Evolutionary conservation across 371 early-diverging fungal species (phyloP), one percentile per base, ranked within the genome.

Genomic region (Syncephalastrum racemosum): DNA sequence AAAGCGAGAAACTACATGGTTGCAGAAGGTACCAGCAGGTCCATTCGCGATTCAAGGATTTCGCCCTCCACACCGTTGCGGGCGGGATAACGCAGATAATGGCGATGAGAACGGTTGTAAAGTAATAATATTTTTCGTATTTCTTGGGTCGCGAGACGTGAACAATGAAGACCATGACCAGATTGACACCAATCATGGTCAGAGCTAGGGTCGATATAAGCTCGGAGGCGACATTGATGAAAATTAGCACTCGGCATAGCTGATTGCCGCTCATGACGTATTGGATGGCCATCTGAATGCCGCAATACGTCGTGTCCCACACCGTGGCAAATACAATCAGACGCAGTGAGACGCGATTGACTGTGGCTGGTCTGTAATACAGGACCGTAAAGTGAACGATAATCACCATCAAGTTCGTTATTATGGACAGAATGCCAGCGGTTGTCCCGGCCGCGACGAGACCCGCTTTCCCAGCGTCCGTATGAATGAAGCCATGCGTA

Each of bases 151-250:
- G 53, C 1, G 59, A 41, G 2, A 67, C 58, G 5, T 62, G 66
- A 2, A 70, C 43, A 7, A 67, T 59, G 47, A 75, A 67, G 0
- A 75, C 66, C 52, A 69, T 46, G 13, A 70, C 68, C 4, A 75
- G 44, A 24, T 71, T 75, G 2, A 75, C 36, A 1, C 75, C 70
- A 0, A 75, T 58, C 66, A 75, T 67, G 1, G 72, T 64, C 20
- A 75, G 53, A 7, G 66, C 56, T 60, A 63, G 60, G 41, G 65
- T 65, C 1, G 62, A 36, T 66, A 71, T 71, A 13, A 61, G 59
- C 46, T 75, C 72, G 0, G 67, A 41, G n/a, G 57, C 47, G 6
- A 65, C 53, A 10, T 61, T 10, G 15, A 71, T 41, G 46, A 62
- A 67, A 1, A 59, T 49, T 14, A 67, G 13, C 5, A 46, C 57